A percentile compares a stretch with the other conserved stretches of the same genome.
Evolutionary conservation across 2,329 filamentous ascomycete genomes (phyloP).

Genomic region (Orbilia blumenaviensis): DNA sequence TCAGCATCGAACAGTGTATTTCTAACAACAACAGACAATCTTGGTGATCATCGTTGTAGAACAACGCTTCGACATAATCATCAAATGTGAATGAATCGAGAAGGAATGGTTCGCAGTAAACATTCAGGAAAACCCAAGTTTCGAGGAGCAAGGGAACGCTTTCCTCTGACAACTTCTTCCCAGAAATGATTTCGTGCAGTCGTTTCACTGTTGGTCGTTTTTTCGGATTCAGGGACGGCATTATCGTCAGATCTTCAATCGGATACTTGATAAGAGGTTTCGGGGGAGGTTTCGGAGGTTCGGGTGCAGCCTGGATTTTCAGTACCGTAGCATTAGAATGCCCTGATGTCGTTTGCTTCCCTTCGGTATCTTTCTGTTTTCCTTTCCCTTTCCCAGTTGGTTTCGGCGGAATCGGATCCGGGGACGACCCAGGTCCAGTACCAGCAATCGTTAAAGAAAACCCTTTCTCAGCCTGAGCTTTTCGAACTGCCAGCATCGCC

Average conservation of each 20-base stretch:
- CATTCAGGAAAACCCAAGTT: constrained; percentile 95
- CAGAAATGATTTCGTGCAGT: constrained; percentile 70
- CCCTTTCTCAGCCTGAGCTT: constrained; percentile 61
- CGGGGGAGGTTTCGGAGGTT: constrained; percentile 69
- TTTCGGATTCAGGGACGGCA: constrained; percentile 70
- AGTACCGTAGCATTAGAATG: constrained; percentile 23
- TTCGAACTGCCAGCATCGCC: constrained; percentile 73
- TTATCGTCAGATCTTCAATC: constrained; percentile 89
- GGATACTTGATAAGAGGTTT: constrained; percentile 89
- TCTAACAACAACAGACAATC: constrained; percentile 88
- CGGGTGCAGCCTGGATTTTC: constrained; percentile 48
- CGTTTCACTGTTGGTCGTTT: constrained; percentile 81
- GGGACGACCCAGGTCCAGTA: constrained; percentile 43
- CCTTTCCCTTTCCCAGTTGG: constrained; percentile 22
- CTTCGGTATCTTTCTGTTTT: constrained; percentile 41
- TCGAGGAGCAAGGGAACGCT: constrained; percentile 87
- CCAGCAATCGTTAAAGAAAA: constrained; percentile 49
- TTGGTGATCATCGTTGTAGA: constrained; percentile 75
- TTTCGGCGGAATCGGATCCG: constrained; percentile 33
- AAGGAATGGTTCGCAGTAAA: constrained; percentile 94
- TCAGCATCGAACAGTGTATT: constrained; percentile 88
- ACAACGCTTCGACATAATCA: constrained; percentile 89
- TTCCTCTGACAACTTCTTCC: constrained; percentile 76
- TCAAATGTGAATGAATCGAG: constrained; percentile 98
- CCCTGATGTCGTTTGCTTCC: constrained; percentile 23